Base-by-base conservation (phyloP, 2,329 filamentous ascomycete genomes). In the Botrytis cinerea region DNA sequence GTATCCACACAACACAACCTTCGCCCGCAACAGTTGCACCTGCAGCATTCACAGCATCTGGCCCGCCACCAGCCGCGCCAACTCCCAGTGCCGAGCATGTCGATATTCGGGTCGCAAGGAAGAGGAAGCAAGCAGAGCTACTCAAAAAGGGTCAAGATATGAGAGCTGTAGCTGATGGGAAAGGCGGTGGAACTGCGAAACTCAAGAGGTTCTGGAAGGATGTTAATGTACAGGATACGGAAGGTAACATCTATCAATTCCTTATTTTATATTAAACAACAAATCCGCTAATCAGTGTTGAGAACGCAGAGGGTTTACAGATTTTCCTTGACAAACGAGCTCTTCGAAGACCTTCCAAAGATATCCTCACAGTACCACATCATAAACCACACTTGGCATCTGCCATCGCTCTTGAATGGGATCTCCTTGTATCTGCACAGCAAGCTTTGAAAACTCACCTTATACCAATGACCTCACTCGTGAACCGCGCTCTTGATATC, bases 321-420 rank as follows among this genome's bases (percentile, higher is more conserved):
- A 85, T 98, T 73, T 86, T 91, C 77, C 90, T 98, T 76, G 96
- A 98, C 84, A 82, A 85, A 38, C 88, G 94, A 40, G 90, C 94
- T 6, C 89, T 99, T 75, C 91, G 95, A 75, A 94, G 93, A 70
- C 92, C 91, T 0, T 90, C 90, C 71, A 94, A 95, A 80, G 81
- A 88, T 59, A 85, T 93, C 76, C 85, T 99, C 78, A 88, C 87
- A 2, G 80, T 98, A 43, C 95, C 96, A 0, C 79, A 84, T 2
- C 88, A 87, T 73, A 98, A 98, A 84, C 90, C 90, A 46, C 88
- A 94, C 79, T 91, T 98, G 57, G 95, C 95, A 38, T 87, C 91
- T 62, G 93, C 93, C 73, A 90, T 99, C 75, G 96, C 95, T 4
- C 84, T 97, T 62, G 96, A 99, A 85, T 99, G 96, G 96, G 95